Evolutionary conservation across 2,329 filamentous ascomycete species (phyloP).

Genomic region (Penicillium hordei): DNA sequence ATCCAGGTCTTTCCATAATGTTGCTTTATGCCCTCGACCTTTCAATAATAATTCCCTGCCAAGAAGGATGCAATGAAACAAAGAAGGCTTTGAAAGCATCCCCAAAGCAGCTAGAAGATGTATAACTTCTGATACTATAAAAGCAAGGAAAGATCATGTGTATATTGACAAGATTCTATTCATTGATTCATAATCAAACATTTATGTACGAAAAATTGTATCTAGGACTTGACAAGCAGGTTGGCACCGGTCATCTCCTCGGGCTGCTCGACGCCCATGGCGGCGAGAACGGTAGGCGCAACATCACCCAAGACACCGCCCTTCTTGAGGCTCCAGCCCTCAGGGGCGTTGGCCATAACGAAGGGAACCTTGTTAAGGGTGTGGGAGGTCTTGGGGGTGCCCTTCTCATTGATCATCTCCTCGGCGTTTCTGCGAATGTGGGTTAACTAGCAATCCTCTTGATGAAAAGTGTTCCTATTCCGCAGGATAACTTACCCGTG

Average conservation of each 20-base stretch:
- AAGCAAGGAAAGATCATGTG: conserved; percentile 6
- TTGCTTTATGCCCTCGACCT: background rate
- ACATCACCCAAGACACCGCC: conserved; percentile 95
- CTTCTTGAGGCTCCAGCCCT: conserved; percentile 80
- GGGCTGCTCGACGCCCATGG: conserved; percentile 88
- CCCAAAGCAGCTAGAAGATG: background rate
- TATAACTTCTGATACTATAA: background rate
- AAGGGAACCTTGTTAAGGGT: conserved; percentile 98
- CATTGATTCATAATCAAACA: conserved; percentile 25
- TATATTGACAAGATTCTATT: conserved; percentile 26
- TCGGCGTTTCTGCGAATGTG: conserved; percentile 70
- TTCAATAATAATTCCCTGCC: background rate
- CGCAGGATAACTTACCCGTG: conserved; percentile 64
- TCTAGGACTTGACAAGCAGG: conserved; percentile 69
- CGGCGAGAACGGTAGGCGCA: conserved; percentile 85
- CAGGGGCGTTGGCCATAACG: conserved; percentile 94
- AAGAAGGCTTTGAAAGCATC: background rate
- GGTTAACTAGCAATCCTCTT: conserved; percentile 20
- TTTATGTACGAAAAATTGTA: conserved; percentile 20
- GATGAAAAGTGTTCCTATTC: background rate
- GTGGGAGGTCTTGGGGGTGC: conserved; percentile 96
- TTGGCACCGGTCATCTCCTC: conserved; percentile 88
- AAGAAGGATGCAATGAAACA: too few relatives aligned
- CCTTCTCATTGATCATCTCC: conserved; percentile 96
- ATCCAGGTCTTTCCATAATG: background rate